Conservation (phyloP, 441 rosid species). For the Populus hybrid region DNA sequence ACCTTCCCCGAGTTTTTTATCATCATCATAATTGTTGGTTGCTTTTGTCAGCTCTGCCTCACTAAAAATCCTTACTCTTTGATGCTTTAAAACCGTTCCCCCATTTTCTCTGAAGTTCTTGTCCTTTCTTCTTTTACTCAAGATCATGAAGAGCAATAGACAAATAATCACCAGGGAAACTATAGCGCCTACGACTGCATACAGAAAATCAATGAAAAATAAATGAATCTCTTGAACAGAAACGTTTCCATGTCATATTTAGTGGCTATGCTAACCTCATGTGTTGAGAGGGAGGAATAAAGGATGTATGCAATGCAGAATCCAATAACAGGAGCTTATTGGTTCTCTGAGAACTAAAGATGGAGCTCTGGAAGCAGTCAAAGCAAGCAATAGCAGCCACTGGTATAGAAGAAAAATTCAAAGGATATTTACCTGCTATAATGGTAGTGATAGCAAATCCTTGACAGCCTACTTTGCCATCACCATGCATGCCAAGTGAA, state of each 20-base stretch:
- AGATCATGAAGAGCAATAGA: constrained; percentile 5
- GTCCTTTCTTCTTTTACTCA: constrained; percentile 8
- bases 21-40: constrained; percentile 18
- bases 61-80: constrained; percentile 23
- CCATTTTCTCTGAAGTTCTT: constrained; percentile 20
- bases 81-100: constrained; percentile 17
- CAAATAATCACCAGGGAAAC: not conserved
- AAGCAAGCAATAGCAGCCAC: not conserved
- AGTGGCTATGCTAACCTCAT: no score
- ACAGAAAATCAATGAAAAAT: no score
- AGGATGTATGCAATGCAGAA: no score
- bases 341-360: no score
- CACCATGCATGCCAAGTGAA: constrained; percentile 13
- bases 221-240: no score
- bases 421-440: not conserved
- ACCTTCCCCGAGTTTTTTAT: constrained; percentile 19
- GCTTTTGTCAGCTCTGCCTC: constrained; percentile 24
- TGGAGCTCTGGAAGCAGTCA: no score
- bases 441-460: not conserved
- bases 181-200: constrained; percentile 12
- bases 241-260: no score
- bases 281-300: no score
- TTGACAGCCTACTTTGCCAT: constrained; percentile 10
- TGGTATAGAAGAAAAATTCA: no score
- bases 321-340: no score